Percentiles rank a stretch among this genome's conserved stretches.
Conservation (phyloP, 306 rosid species). For the Pueraria montana region DNA sequence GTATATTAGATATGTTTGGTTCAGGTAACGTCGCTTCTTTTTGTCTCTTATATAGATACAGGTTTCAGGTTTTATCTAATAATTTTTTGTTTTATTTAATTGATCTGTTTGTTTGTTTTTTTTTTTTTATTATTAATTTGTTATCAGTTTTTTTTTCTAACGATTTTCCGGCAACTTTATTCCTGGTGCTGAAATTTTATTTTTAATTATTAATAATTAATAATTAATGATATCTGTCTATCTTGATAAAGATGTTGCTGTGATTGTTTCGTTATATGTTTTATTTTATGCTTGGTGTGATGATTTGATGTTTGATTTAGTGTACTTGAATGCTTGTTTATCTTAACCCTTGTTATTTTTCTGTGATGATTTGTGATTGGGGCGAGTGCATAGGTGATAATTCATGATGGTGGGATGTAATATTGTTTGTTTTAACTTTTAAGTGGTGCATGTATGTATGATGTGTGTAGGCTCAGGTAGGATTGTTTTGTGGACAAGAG, state of each 20-base stretch:
- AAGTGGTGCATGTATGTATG: constrained; percentile 84
- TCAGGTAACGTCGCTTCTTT: constrained; percentile 21
- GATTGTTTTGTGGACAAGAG: constrained; percentile 97
- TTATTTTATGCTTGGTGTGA: too few relatives aligned
- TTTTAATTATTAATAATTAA: too few relatives aligned
- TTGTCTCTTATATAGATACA: neutral
- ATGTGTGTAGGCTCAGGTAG: constrained; percentile 99
- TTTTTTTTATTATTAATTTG: neutral
- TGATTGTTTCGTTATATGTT: too few relatives aligned
- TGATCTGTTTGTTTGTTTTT: constrained; percentile 25
- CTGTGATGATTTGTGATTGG: neutral
- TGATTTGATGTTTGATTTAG: too few relatives aligned
- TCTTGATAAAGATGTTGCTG: too few relatives aligned
- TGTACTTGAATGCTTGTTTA: too few relatives aligned
- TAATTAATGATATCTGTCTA: too few relatives aligned
- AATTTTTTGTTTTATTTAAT: neutral
- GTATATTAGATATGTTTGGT: constrained; percentile 37
- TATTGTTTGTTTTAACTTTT: constrained; percentile 41
- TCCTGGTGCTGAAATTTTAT: too few relatives aligned
- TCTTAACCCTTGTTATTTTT: neutral
- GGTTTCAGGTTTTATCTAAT: neutral
- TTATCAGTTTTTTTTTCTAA: too few relatives aligned
- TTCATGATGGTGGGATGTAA: constrained; percentile 23
- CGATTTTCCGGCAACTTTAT: neutral
- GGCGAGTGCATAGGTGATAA: constrained; percentile 20